phyloP scores from a whole-genome alignment of 768 basidiomycete species.

The Hortiboletus flavorubellus region DNA sequence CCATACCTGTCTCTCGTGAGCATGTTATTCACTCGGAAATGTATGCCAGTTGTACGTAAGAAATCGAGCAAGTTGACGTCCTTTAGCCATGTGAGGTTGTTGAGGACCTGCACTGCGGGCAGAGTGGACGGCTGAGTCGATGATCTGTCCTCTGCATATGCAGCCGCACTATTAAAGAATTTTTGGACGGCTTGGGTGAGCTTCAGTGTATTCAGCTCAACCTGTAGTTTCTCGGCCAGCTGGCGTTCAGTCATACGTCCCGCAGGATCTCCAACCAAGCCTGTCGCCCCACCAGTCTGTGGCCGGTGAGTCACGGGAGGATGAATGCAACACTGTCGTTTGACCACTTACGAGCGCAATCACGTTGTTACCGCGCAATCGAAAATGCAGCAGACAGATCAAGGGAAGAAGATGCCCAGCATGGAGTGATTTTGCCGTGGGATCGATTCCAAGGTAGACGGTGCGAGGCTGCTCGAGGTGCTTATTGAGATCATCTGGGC shows the following conservation, averaged over 20 bases:
- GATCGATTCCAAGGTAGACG: slow-evolving; percentile 89
- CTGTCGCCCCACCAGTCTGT: slow-evolving; percentile 95
- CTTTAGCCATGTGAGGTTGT: slow-evolving; percentile 79
- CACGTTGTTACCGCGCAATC: slow-evolving; percentile 73
- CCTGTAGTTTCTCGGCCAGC: slow-evolving; percentile 53
- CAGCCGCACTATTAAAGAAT: slow-evolving; percentile 67
- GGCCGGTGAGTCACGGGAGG: background rate
- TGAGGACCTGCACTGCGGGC: slow-evolving; percentile 42
- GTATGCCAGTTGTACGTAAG: slow-evolving; percentile 73
- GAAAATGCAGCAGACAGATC: slow-evolving; percentile 85
- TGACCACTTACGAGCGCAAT: slow-evolving; percentile 72
- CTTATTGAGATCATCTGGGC: slow-evolving; percentile 41
- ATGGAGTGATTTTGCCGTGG: slow-evolving; percentile 86
- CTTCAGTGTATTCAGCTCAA: slow-evolving; percentile 60
- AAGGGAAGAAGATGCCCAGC: slow-evolving; percentile 92
- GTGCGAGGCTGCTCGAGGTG: slow-evolving; percentile 42
- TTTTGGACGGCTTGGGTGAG: slow-evolving; percentile 62
- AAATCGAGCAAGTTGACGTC: slow-evolving; percentile 78
- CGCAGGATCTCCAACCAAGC: slow-evolving; percentile 95
- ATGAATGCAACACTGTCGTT: background rate
- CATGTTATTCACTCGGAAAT: slow-evolving; percentile 86
- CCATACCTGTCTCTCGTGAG: slow-evolving; percentile 82
- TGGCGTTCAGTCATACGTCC: slow-evolving; percentile 82
- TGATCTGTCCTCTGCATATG: slow-evolving; percentile 50
- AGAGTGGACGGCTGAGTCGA: slow-evolving; percentile 8